Evolutionary conservation across 2,329 filamentous ascomycete species (phyloP).

Genomic region (Trichoderma sp.): DNA sequence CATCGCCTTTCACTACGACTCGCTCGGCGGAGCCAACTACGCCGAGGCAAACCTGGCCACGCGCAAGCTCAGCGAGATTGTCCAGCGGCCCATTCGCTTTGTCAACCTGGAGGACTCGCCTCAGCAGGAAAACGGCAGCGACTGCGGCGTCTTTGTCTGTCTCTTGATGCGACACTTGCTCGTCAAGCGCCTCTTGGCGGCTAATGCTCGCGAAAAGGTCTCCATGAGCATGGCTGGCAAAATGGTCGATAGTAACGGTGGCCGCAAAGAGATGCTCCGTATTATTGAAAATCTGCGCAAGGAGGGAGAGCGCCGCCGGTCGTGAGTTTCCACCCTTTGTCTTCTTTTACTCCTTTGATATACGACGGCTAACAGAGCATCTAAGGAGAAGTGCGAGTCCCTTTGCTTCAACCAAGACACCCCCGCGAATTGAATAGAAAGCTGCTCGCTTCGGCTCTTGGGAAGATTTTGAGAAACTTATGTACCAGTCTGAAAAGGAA

Average conservation of each 20-base stretch:
- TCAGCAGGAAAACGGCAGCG: slow-evolving; percentile 87
- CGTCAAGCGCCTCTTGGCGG: slow-evolving; percentile 76
- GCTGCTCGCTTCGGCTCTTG: slow-evolving; percentile 38
- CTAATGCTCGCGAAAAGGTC: slow-evolving; percentile 80
- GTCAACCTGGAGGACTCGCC: slow-evolving; percentile 82
- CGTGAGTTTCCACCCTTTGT: slow-evolving; percentile 56
- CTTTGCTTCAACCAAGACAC: slow-evolving; percentile 42
- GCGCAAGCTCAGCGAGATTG: slow-evolving; percentile 66
- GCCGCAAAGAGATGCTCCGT: slow-evolving; percentile 85
- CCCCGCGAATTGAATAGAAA: slow-evolving; percentile 48
- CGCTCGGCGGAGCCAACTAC: slow-evolving; percentile 73
- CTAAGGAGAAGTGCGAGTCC: slow-evolving; percentile 43
- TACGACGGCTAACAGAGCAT: slow-evolving; percentile 17
- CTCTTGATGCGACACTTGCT: slow-evolving; percentile 93
- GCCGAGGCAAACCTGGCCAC: slow-evolving; percentile 71
- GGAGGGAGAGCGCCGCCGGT: slow-evolving; percentile 81
- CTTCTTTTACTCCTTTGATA: background rate
- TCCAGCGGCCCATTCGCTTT: slow-evolving; percentile 70
- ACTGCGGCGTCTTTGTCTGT: slow-evolving; percentile 96
- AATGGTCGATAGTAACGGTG: slow-evolving; percentile 75
- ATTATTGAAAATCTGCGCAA: slow-evolving; percentile 86
- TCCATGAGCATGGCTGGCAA: slow-evolving; percentile 91
- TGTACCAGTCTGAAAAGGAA: slow-evolving; percentile 27
- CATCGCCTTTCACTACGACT: slow-evolving; percentile 96
- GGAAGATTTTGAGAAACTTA: slow-evolving; percentile 34